Evolutionary conservation across 345 rosid species (phyloP).

Genomic region (Corymbia maculata): DNA sequence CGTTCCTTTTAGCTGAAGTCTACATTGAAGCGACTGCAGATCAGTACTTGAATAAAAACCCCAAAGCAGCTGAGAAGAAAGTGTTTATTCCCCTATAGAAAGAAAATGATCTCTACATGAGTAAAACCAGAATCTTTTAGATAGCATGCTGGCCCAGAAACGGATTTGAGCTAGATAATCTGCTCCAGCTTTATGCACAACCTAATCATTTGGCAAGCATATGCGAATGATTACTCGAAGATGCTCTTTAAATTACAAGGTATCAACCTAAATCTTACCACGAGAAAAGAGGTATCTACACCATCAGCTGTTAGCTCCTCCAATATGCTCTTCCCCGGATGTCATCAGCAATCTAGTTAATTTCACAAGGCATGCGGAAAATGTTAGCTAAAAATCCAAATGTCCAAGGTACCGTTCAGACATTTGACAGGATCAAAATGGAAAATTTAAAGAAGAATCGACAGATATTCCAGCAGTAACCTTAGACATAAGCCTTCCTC

Average conservation of each 20-base stretch:
- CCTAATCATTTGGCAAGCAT: background rate
- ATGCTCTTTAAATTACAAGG: background rate
- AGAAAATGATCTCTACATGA: background rate
- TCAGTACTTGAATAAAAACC: too few relatives aligned
- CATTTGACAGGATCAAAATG: background rate
- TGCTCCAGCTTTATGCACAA: background rate
- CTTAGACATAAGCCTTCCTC: slow-evolving; percentile 29
- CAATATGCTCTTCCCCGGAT: slow-evolving; percentile 16
- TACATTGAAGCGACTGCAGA: too few relatives aligned
- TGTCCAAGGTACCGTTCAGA: background rate
- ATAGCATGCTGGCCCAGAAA: background rate
- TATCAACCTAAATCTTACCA: slow-evolving; percentile 3
- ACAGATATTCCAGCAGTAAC: background rate
- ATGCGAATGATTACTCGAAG: background rate
- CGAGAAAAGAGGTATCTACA: slow-evolving; percentile 28
- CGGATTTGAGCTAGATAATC: background rate
- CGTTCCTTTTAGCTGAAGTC: background rate
- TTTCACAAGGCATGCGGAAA: background rate
- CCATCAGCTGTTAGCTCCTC: slow-evolving; percentile 9
- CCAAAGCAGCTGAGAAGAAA: too few relatives aligned
- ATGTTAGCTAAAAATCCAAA: background rate
- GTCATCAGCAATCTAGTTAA: slow-evolving; percentile 22
- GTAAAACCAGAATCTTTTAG: background rate
- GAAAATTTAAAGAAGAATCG: background rate
- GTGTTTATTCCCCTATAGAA: too few relatives aligned